Percentiles rank a stretch among this genome's conserved stretches.
These are phyloP conservation scores for Gymnopilus junonius DNA, from an alignment of 768 basidiomycete genomes.

Conservation along the genomic window DNA sequence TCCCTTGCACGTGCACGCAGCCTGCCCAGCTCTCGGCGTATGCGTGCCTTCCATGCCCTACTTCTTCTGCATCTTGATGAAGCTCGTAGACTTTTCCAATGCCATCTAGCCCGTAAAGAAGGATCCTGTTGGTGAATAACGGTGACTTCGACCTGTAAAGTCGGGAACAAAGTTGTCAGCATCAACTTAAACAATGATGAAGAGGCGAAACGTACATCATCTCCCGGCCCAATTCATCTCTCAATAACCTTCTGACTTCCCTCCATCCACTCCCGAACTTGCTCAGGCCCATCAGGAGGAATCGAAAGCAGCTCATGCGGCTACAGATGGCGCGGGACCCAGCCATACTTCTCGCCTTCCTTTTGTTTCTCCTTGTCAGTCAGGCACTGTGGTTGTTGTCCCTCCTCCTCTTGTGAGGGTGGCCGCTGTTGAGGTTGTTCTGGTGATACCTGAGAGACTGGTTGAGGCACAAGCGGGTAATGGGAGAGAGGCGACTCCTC, in stretches of 20 bases:
- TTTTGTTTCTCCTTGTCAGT: not conserved
- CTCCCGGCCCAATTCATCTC: conserved; percentile 25
- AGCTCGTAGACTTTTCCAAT: conserved; percentile 23
- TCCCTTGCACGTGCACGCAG: conserved; percentile 19
- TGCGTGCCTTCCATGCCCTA: conserved; percentile 23
- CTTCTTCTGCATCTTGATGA: conserved; percentile 24
- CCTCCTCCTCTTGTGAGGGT: too few relatives aligned
- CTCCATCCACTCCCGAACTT: conserved; percentile 31
- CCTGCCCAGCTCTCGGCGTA: conserved; percentile 30
- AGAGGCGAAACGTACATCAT: conserved; percentile 28
- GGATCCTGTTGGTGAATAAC: conserved; percentile 47
- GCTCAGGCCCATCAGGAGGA: conserved; percentile 25
- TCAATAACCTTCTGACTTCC: conserved; percentile 31
- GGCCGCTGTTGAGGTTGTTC: too few relatives aligned
- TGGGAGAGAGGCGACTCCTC: too few relatives aligned
- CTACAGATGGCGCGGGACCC: not conserved
- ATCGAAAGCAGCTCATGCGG: not conserved
- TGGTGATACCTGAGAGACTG: too few relatives aligned
- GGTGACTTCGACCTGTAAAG: conserved; percentile 67
- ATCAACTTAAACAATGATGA: too few relatives aligned
- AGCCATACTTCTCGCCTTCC: not conserved
- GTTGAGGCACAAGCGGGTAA: too few relatives aligned
- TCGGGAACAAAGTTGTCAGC: not conserved
- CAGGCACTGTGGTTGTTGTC: too few relatives aligned
- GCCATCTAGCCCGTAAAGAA: conserved; percentile 21